A percentile compares a stretch with the other conserved stretches of the same genome.
phyloP scores from a whole-genome alignment of 164 flowering plant species.

The Dillenia turbinata region DNA sequence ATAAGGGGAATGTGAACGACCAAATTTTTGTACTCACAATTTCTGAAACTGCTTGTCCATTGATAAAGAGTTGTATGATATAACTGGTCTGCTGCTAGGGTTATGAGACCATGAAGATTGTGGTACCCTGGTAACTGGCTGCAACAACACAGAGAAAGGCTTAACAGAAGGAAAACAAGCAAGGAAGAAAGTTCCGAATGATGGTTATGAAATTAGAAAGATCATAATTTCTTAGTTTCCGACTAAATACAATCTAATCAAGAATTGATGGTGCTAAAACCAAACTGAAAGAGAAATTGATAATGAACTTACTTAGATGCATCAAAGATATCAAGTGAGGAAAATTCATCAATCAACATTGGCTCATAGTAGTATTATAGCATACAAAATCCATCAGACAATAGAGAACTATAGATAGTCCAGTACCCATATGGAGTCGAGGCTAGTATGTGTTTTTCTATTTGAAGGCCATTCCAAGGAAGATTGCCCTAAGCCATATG shows the following conservation, averaged over 20 bases:
- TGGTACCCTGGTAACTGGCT: slow-evolving; percentile 25
- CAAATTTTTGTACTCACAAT: slow-evolving; percentile 46
- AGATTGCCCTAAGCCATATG: slow-evolving; percentile 22
- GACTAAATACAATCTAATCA: no score
- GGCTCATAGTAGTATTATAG: no score
- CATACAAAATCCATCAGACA: no score
- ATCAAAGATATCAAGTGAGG: no score
- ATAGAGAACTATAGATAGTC: no score
- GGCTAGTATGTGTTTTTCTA: slow-evolving; percentile 17
- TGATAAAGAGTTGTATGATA: slow-evolving; percentile 27
- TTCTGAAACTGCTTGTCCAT: slow-evolving; percentile 60
- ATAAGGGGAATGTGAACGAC: no score
- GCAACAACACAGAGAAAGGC: slow-evolving; percentile 21
- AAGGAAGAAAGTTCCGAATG: not conserved
- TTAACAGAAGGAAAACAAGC: not conserved
- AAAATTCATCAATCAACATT: no score
- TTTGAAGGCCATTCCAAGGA: slow-evolving; percentile 28
- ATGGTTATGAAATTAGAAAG: no score
- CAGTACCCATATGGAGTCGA: slow-evolving; percentile 40
- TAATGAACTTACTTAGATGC: no score
- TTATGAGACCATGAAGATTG: slow-evolving; percentile 40
- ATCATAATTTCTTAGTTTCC: no score
- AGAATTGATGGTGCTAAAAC: no score
- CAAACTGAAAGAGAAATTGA: no score
- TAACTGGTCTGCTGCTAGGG: slow-evolving; percentile 25